phyloP scores from a whole-genome alignment of 1,139 yeast species.

The Yamadazyma oceani region DNA sequence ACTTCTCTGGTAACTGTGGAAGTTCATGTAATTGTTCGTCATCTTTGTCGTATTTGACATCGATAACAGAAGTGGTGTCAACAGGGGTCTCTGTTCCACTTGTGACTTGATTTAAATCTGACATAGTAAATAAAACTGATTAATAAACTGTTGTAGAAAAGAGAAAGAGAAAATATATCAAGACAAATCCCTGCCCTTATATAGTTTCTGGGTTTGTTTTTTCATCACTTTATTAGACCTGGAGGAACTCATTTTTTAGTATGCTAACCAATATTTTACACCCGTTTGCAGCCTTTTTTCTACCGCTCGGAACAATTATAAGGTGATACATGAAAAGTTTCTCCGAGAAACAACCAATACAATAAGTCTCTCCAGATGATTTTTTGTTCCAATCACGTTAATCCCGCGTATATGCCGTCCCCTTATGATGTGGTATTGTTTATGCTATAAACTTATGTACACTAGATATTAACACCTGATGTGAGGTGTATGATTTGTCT shows the following conservation, averaged over 20 bases:
- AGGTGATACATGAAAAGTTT: neutral
- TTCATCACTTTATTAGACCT: too few relatives aligned
- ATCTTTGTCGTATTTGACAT: slow-evolving; percentile 23
- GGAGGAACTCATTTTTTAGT: too few relatives aligned
- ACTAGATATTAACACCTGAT: too few relatives aligned
- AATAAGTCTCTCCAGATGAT: slow-evolving; percentile 1
- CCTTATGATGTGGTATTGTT: too few relatives aligned
- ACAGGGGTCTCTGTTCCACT: slow-evolving; percentile 37
- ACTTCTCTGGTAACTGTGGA: slow-evolving; percentile 29
- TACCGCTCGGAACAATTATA: slow-evolving; percentile 1
- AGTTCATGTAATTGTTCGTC: slow-evolving; percentile 7
- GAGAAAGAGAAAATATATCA: neutral
- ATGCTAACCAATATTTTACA: too few relatives aligned
- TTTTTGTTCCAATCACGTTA: neutral
- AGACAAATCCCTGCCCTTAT: neutral
- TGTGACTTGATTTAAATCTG: slow-evolving; percentile 12
- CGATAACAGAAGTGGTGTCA: slow-evolving; percentile 29
- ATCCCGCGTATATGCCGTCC: too few relatives aligned
- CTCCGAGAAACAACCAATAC: slow-evolving; percentile 1
- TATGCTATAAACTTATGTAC: too few relatives aligned
- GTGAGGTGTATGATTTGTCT: too few relatives aligned
- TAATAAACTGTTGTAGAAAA: neutral
- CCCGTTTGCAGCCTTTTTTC: too few relatives aligned
- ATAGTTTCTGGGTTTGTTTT: too few relatives aligned
- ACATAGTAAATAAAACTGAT: slow-evolving; percentile 5